A percentile compares a stretch with the other conserved stretches of the same genome.
Conservation (phyloP, 495 filamentous ascomycete species). For the Amniculicola lignicola region DNA sequence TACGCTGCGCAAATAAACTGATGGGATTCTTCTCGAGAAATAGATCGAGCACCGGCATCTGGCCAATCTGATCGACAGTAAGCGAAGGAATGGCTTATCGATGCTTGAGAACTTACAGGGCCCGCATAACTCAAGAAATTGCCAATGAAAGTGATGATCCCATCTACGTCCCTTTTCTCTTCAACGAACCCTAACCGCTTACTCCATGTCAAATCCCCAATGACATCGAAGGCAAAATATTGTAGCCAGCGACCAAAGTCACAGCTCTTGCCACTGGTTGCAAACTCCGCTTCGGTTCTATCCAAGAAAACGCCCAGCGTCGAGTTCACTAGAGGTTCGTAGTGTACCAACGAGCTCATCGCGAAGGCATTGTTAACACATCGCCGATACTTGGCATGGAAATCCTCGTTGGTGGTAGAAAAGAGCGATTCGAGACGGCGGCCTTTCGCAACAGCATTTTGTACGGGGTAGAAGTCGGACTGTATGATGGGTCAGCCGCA, state of each 20-base stretch:
- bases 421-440: slow-evolving; percentile 69
- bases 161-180: slow-evolving; percentile 43
- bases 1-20: slow-evolving; percentile 38
- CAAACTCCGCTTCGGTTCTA: slow-evolving; percentile 61
- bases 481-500: slow-evolving; percentile 33
- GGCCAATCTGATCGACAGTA: slow-evolving; percentile 39
- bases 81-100: background rate
- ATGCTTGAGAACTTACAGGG: slow-evolving; percentile 31
- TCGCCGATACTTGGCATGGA: slow-evolving; percentile 66
- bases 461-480: slow-evolving; percentile 71
- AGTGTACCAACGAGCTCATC: slow-evolving; percentile 67
- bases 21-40: slow-evolving; percentile 54
- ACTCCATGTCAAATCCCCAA: slow-evolving; percentile 52
- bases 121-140: slow-evolving; percentile 49
- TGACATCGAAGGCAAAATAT: slow-evolving; percentile 75
- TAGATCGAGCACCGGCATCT: slow-evolving; percentile 53
- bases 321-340: slow-evolving; percentile 70
- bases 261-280: slow-evolving; percentile 50
- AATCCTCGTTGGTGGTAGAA: slow-evolving; percentile 69
- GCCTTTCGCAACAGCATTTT: slow-evolving; percentile 62
- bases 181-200: slow-evolving; percentile 44
- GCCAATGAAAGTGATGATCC: slow-evolving; percentile 44
- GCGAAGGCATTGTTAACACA: slow-evolving; percentile 71
- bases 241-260: slow-evolving; percentile 73
- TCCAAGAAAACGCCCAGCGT: slow-evolving; percentile 60